phyloP scores from a whole-genome alignment of 73 alveolate species.

The Blepharisma japonicum region DNA sequence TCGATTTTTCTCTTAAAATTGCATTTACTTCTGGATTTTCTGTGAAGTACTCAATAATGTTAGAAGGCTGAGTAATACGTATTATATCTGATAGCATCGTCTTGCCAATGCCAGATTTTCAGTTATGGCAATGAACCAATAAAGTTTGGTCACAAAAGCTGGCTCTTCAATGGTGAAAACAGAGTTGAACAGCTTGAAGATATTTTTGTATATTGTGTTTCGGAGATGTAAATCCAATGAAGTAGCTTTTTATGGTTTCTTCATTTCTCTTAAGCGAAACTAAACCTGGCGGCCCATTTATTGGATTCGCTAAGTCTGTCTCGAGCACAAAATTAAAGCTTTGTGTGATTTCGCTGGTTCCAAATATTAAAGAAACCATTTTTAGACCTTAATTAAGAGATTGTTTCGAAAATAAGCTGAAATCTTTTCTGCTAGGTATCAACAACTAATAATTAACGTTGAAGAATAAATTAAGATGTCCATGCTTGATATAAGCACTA shows the following conservation, averaged over 20 bases:
- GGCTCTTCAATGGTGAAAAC: neutral
- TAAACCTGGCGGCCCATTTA: slow-evolving; percentile 7
- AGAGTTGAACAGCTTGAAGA: neutral
- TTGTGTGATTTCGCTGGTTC: no score
- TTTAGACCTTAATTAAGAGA: no score
- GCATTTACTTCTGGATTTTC: neutral
- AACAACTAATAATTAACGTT: no score
- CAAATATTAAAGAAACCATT: no score
- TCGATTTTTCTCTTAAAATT: neutral
- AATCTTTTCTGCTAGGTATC: no score
- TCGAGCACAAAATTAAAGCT: slow-evolving; percentile 3
- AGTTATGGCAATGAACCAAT: slow-evolving; percentile 14
- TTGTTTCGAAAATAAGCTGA: no score
- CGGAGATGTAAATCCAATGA: slow-evolving; percentile 12
- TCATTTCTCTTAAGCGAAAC: neutral
- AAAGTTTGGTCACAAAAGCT: neutral
- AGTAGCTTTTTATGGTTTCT: neutral
- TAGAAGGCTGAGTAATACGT: neutral
- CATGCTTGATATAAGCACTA: no score
- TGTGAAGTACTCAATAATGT: neutral
- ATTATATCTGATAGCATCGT: slow-evolving; percentile 13
- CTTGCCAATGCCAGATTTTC: slow-evolving; percentile 20
- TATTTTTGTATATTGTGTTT: slow-evolving; percentile 3
- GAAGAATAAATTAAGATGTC: no score
- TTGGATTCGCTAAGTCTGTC: slow-evolving; percentile 20